A percentile compares a stretch with the other conserved stretches of the same genome.
These are phyloP conservation scores for Alnus rubra DNA, from an alignment of 306 rosid genomes.

Conservation along the genomic window DNA sequence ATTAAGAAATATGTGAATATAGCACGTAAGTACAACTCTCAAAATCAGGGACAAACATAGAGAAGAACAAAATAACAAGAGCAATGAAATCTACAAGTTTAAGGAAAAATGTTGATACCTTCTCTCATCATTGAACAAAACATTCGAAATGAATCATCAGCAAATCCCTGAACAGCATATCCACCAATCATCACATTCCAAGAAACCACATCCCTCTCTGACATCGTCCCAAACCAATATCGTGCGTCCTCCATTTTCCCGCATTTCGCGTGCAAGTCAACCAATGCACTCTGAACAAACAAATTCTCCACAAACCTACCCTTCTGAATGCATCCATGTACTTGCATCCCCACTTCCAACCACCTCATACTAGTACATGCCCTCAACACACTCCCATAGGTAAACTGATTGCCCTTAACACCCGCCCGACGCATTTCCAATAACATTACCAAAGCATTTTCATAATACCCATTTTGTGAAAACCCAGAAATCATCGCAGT, in stretches of 20 bases:
- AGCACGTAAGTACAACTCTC: background rate
- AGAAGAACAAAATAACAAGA: background rate
- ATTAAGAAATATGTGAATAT: background rate
- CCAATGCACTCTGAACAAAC: constrained; percentile 31
- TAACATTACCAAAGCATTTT: constrained; percentile 30
- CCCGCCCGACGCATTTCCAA: constrained; percentile 26
- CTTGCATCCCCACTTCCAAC: constrained; percentile 30
- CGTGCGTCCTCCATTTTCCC: constrained; percentile 28
- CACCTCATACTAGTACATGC: constrained; percentile 33
- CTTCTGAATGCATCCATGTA: constrained; percentile 35
- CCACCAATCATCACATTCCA: constrained; percentile 45
- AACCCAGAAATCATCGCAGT: constrained; percentile 39
- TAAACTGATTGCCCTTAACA: constrained; percentile 35
- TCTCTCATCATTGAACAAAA: constrained; percentile 30
- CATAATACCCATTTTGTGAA: constrained; percentile 24
- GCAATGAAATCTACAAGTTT: background rate
- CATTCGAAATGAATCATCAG: constrained; percentile 22
- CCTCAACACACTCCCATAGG: constrained; percentile 33
- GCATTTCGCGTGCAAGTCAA: constrained; percentile 41
- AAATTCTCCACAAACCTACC: constrained; percentile 28
- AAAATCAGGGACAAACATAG: background rate
- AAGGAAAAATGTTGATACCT: constrained; percentile 22
- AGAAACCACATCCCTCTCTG: constrained; percentile 32
- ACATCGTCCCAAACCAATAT: constrained; percentile 22
- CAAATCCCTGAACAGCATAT: constrained; percentile 36